These are phyloP conservation scores for Saksenaea oblongispora DNA, from an alignment of 371 early-diverging fungal species.

Conservation along the genomic window DNA sequence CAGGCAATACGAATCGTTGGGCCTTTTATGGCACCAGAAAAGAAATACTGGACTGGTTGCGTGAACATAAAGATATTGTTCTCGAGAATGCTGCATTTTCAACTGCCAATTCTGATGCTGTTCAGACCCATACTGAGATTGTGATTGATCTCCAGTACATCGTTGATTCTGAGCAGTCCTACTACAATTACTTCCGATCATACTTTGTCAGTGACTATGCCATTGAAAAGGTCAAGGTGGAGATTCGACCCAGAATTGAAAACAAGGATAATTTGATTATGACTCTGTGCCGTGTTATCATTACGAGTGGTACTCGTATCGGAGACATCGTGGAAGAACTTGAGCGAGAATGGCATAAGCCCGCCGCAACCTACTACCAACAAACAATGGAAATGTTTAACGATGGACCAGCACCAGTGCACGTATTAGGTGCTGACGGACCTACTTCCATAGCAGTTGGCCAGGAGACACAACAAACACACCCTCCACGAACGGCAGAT, in stretches of 20 bases:
- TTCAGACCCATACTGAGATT: slow-evolving; percentile 36
- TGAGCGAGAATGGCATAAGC: slow-evolving; percentile 40
- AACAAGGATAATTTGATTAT: slow-evolving; percentile 39
- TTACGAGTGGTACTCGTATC: slow-evolving; percentile 27
- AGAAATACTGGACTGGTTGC: slow-evolving; percentile 45
- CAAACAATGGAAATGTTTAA: slow-evolving; percentile 35
- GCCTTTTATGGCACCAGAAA: slow-evolving; percentile 47
- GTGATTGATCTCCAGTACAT: slow-evolving; percentile 41
- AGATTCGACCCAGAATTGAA: slow-evolving; percentile 41
- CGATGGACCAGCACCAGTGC: slow-evolving; percentile 37
- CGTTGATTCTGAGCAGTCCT: slow-evolving; percentile 38
- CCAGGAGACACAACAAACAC: not conserved
- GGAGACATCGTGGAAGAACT: slow-evolving; percentile 39
- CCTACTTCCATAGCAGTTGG: slow-evolving; percentile 25
- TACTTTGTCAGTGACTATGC: slow-evolving; percentile 41
- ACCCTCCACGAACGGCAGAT: not conserved
- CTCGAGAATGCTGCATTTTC: slow-evolving; percentile 35
- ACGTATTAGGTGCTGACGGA: slow-evolving; percentile 40
- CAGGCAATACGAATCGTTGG: slow-evolving; percentile 40
- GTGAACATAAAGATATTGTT: slow-evolving; percentile 25
- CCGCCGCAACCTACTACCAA: slow-evolving; percentile 31
- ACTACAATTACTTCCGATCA: slow-evolving; percentile 30
- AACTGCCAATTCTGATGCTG: slow-evolving; percentile 14
- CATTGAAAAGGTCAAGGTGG: slow-evolving; percentile 39
- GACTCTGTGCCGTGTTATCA: slow-evolving; percentile 32